Evolutionary conservation across 2,329 filamentous ascomycete species (phyloP).

Genomic region (Fusarium sp.): DNA sequence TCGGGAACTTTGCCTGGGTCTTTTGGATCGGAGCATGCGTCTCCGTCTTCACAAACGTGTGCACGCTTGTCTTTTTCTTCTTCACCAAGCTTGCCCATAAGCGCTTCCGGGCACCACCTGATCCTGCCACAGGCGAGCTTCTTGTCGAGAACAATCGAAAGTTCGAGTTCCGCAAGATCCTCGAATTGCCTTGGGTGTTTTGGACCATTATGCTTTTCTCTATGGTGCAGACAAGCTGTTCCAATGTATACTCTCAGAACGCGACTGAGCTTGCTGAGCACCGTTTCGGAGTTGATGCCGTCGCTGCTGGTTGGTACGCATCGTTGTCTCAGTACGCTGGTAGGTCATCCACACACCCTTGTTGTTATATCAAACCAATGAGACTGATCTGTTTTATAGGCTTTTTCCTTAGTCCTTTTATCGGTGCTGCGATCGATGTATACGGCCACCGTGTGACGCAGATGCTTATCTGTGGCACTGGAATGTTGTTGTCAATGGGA

Average conservation of each 20-base stretch:
- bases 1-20: neutral
- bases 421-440: neutral
- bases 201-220: neutral
- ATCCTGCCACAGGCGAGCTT: neutral
- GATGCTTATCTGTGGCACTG: neutral
- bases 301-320: neutral
- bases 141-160: neutral
- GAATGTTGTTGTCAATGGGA: neutral
- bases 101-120: neutral
- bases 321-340: neutral
- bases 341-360: neutral
- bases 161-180: neutral
- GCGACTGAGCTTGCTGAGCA: neutral
- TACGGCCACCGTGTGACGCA: neutral
- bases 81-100: neutral
- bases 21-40: neutral
- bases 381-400: too few species aligned
- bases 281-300: neutral
- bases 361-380: too few species aligned
- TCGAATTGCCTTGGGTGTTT: neutral
- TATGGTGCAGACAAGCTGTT: neutral
- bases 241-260: neutral
- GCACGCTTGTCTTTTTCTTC: neutral
- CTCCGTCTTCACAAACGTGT: neutral
- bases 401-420: neutral